Evolutionary conservation across 495 filamentous ascomycete genomes (phyloP).

Genomic region (Xylaria telfairii): DNA sequence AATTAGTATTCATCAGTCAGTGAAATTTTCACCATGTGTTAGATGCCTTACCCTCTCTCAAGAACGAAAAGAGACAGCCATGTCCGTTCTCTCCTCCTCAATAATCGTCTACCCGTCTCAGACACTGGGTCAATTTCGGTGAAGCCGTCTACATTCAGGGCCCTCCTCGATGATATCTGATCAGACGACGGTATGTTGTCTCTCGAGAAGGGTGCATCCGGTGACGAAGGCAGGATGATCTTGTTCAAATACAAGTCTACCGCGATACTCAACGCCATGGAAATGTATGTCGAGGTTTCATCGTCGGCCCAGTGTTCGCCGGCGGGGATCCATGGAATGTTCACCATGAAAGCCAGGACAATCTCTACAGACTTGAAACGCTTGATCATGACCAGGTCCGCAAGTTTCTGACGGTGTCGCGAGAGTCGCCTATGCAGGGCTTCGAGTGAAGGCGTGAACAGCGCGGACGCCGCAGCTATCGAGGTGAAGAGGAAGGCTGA

Average conservation of each 20-base stretch:
- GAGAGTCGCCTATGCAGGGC: slow-evolving; percentile 68
- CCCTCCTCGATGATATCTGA: slow-evolving; percentile 68
- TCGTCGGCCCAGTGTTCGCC: slow-evolving; percentile 71
- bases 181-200: slow-evolving; percentile 64
- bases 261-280: slow-evolving; percentile 71
- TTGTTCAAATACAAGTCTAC: slow-evolving; percentile 74
- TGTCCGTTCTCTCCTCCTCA: slow-evolving; percentile 69
- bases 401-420: slow-evolving; percentile 67
- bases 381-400: slow-evolving; percentile 62
- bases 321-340: slow-evolving; percentile 77
- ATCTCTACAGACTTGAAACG: slow-evolving; percentile 73
- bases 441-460: slow-evolving; percentile 67
- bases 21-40: neutral
- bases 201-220: slow-evolving; percentile 54
- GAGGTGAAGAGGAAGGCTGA: slow-evolving; percentile 76
- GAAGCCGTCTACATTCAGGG: slow-evolving; percentile 71
- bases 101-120: slow-evolving; percentile 61
- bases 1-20: neutral
- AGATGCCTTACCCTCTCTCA: slow-evolving; percentile 64
- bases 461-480: slow-evolving; percentile 66
- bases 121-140: slow-evolving; percentile 65
- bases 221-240: slow-evolving; percentile 62
- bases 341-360: slow-evolving; percentile 76
- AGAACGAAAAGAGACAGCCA: slow-evolving; percentile 77
- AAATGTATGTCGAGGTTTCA: slow-evolving; percentile 73